Percentiles rank a stretch among this genome's conserved stretches.
These are phyloP conservation scores for Schoenoplectus triqueter DNA, from an alignment of 202 grass and related monocot genomes.

Conservation along the genomic window DNA sequence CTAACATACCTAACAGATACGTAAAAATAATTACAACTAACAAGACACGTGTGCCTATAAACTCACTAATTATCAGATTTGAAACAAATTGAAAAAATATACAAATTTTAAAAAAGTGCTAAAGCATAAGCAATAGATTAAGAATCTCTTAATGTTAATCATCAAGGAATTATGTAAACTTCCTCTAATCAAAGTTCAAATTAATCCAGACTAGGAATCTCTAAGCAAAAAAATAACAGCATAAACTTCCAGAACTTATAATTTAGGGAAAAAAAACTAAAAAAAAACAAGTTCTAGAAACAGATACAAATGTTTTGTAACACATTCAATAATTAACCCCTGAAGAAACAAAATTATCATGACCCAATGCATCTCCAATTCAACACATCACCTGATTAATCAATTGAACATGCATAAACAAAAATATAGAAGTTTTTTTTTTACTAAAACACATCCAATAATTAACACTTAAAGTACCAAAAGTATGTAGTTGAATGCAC, in stretches of 20 bases:
- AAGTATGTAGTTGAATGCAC: constrained; percentile 14
- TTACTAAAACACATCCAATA: background rate
- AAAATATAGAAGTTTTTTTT: background rate
- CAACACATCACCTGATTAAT: background rate
- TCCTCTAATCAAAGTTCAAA: background rate
- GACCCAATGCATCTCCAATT: background rate
- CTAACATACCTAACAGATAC: constrained; percentile 40
- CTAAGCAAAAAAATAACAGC: background rate
- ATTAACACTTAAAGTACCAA: background rate
- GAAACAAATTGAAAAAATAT: constrained; percentile 11
- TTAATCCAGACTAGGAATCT: constrained; percentile 1
- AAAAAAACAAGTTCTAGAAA: background rate
- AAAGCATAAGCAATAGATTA: background rate
- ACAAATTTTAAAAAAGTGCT: background rate
- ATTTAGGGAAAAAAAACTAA: background rate
- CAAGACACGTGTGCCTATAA: background rate
- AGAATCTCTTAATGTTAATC: background rate
- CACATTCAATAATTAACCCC: constrained; percentile 1
- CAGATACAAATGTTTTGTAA: background rate
- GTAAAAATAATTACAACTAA: constrained; percentile 28
- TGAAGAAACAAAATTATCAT: background rate
- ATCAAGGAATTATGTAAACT: background rate
- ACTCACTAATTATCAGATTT: constrained; percentile 16
- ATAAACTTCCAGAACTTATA: constrained; percentile 6
- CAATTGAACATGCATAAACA: constrained; percentile 27